Conservation (phyloP, 768 basidiomycete genomes). For the Suillus discolor region DNA sequence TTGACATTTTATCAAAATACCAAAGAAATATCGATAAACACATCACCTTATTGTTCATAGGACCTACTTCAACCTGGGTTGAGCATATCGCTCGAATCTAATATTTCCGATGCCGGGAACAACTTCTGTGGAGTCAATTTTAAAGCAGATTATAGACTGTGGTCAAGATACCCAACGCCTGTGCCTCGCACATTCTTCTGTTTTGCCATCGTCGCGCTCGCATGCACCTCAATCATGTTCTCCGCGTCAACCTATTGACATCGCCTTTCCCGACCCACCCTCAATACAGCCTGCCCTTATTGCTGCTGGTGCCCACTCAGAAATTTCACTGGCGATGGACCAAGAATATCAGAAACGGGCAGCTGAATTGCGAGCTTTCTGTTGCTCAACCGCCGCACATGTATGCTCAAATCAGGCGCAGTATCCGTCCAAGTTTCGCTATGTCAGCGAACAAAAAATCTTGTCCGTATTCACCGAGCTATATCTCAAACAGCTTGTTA, state of each 20-base stretch:
- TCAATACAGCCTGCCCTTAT: conserved; percentile 5
- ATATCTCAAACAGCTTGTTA: not conserved
- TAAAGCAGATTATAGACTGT: not conserved
- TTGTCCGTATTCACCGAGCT: not conserved
- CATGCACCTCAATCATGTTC: not conserved
- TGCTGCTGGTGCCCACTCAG: not conserved
- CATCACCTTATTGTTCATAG: too few species aligned
- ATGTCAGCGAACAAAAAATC: too few species aligned
- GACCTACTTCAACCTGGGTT: too few species aligned
- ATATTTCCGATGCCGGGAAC: not conserved
- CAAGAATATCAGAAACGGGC: conserved; percentile 10
- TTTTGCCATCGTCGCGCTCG: not conserved
- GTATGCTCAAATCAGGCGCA: too few species aligned
- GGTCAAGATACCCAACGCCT: too few species aligned
- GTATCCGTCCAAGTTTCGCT: too few species aligned
- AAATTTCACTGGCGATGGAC: conserved; percentile 4
- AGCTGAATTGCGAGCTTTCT: conserved; percentile 2
- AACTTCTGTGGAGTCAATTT: not conserved
- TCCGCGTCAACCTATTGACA: not conserved
- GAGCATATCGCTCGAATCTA: too few species aligned
- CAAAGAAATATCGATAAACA: not conserved
- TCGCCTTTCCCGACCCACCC: conserved; percentile 11
- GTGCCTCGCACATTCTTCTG: too few species aligned
- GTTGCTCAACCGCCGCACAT: accelerated
- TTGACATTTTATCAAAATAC: too few species aligned